Percentiles rank a stretch among this genome's conserved stretches.
These are phyloP conservation scores for Russula griseocarnosa DNA, from an alignment of 768 basidiomycete genomes.

Conservation along the genomic window DNA sequence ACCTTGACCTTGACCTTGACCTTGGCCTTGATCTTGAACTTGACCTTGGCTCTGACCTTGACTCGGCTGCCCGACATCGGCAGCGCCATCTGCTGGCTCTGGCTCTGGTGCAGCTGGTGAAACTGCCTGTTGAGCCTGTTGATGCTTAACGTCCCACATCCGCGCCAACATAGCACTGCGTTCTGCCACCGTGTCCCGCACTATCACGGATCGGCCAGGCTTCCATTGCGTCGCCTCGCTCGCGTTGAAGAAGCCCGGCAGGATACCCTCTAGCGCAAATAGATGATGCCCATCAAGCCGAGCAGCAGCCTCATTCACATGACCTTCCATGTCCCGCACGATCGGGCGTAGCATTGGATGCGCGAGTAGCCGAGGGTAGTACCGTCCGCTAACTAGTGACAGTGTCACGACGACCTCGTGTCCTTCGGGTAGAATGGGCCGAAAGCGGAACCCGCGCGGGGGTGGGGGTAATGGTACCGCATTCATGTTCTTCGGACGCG, in stretches of 20 bases:
- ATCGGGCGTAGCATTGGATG: constrained; percentile 54
- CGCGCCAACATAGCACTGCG: constrained; percentile 42
- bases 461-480: constrained; percentile 53
- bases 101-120: neutral
- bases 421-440: constrained; percentile 57
- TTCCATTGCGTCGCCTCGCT: constrained; percentile 66
- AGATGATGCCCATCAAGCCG: constrained; percentile 45
- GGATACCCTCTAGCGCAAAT: constrained; percentile 69
- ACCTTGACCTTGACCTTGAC: neutral
- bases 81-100: neutral
- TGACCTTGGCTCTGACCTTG: constrained; percentile 17
- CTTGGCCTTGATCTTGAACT: too few species aligned
- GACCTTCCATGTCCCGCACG: constrained; percentile 39
- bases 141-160: constrained; percentile 38
- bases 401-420: constrained; percentile 65
- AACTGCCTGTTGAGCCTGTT: constrained; percentile 31
- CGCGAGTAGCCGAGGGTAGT: constrained; percentile 67
- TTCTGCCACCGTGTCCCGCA: constrained; percentile 56
- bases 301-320: constrained; percentile 34
- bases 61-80: neutral
- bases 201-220: constrained; percentile 49
- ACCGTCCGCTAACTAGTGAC: constrained; percentile 70
- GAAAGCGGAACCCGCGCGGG: constrained; percentile 66
- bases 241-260: constrained; percentile 61
- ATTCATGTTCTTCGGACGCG: constrained; percentile 36